These are phyloP conservation scores for Melaleuca quinquenervia DNA, from an alignment of 345 rosid genomes.

Conservation along the genomic window DNA sequence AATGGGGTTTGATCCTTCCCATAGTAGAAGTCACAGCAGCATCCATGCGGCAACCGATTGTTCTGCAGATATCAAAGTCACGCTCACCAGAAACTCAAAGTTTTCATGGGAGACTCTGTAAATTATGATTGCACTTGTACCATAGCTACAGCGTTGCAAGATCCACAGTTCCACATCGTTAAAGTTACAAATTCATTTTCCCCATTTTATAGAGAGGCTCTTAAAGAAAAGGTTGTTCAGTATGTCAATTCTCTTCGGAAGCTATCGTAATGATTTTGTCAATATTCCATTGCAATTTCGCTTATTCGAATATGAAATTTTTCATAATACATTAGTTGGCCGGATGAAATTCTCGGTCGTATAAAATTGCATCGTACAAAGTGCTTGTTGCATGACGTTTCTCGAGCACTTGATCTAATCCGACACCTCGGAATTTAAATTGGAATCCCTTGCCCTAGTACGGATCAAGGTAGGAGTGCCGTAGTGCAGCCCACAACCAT, in stretches of 20 bases:
- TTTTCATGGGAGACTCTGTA: not conserved
- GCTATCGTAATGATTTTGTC: not conserved
- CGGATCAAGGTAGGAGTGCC: too few species aligned
- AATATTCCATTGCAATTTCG: not conserved
- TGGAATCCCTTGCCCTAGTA: too few species aligned
- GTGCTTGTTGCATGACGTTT: not conserved
- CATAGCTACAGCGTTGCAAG: not conserved
- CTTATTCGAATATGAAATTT: too few species aligned
- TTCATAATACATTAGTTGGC: too few species aligned
- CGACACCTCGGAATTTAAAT: not conserved
- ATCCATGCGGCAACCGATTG: not conserved
- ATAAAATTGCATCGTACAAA: not conserved
- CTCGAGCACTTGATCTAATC: not conserved
- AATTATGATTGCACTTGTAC: not conserved
- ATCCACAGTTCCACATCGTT: not conserved
- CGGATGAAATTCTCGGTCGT: too few species aligned
- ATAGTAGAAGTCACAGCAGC: rapidly evolving
- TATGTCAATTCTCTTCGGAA: not conserved
- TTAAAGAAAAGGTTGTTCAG: not conserved
- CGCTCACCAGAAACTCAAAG: not conserved
- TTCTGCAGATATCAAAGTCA: not conserved
- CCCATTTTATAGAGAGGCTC: not conserved
- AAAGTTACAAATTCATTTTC: not conserved
- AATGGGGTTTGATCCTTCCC: slow-evolving; percentile 22
- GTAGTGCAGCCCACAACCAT: too few species aligned